Base-by-base conservation (phyloP, 495 filamentous ascomycete genomes). In the Cairneyella variabilis region DNA sequence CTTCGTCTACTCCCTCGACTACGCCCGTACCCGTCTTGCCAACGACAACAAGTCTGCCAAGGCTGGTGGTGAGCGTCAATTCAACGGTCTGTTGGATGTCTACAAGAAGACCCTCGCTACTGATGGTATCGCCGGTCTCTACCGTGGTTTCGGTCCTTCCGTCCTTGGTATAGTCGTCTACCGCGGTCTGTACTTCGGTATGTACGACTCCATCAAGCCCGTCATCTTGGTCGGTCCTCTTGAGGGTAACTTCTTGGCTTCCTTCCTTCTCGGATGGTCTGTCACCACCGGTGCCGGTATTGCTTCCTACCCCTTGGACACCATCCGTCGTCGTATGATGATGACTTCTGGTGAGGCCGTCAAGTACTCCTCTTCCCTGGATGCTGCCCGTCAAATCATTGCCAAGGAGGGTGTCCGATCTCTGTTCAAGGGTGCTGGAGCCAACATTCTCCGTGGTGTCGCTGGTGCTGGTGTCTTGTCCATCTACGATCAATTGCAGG, bases 401-500 rank as follows among this genome's bases (percentile, higher is more conserved):
- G 91, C 90, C 77, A 86, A 88, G 75, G 95, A 97, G 82, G 93
- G 93, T 83, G 81, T 90, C 74, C 83, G 80, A 76, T 98, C 93
- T 64, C 91, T 98, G 75, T 98, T 98, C 90, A 98, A 98, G 89
- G 93, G 93, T 89, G 93, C 93, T 68, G 93, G 95, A 89, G 93
- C 93, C 78, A 98, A 98, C 86, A 98, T 98, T 75, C 95, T 98
- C 80, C 93, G 93, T 96, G 93, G 93, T 96, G 93, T 98, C 68
- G 93, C 93, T 70, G 93, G 93, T 90, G 93, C 93, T 78, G 93
- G 93, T 97, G 93, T 98, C 74, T 83, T 98, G 69, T 98, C 93
- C 69, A 96, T 98, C 89, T 98, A 98, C 76, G 93, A 98, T 74
- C 93, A 97, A 82, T 89, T 85, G 72, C 93, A 98, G 86, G 82